Evolutionary conservation across 148 eudicot genomes (phyloP).

Genomic region (Cornus suecica): DNA sequence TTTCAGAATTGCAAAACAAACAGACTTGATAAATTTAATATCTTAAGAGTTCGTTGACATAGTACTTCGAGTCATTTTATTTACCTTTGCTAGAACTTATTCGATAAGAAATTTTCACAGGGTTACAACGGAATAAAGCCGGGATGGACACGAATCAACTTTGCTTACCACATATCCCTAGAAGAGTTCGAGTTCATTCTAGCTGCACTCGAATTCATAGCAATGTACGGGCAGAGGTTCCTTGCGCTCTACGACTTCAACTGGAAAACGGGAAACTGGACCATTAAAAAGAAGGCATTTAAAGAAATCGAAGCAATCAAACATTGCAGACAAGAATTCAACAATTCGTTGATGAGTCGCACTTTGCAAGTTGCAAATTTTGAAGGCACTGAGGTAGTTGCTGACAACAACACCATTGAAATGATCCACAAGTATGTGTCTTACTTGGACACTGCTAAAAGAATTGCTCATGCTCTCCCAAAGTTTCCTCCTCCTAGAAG

Average conservation of each 20-base stretch:
- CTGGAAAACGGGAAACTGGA: conserved; percentile 18
- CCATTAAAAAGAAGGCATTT: too few species aligned
- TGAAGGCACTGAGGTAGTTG: not conserved
- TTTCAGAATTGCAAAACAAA: too few species aligned
- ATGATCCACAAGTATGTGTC: not conserved
- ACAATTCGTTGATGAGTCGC: not conserved
- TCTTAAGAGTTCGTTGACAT: too few species aligned
- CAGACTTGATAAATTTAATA: too few species aligned
- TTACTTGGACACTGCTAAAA: not conserved
- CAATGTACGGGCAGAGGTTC: too few species aligned
- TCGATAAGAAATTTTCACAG: too few species aligned
- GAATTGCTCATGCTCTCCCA: conserved; percentile 22
- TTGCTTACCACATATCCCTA: too few species aligned
- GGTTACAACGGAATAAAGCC: conserved; percentile 50
- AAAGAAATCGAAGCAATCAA: not conserved
- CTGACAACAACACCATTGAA: not conserved
- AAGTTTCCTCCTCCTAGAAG: conserved; percentile 7
- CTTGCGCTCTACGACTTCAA: conserved; percentile 20
- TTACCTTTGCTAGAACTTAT: too few species aligned
- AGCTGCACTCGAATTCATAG: too few species aligned
- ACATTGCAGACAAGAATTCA: not conserved
- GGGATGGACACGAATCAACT: conserved; percentile 33
- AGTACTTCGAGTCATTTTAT: too few species aligned
- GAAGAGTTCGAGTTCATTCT: too few species aligned
- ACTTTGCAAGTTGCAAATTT: conserved; percentile 10